A percentile compares a stretch with the other conserved stretches of the same genome.
These are phyloP conservation scores for Boletus reticuloceps DNA, from an alignment of 768 basidiomycete species.

Conservation along the genomic window DNA sequence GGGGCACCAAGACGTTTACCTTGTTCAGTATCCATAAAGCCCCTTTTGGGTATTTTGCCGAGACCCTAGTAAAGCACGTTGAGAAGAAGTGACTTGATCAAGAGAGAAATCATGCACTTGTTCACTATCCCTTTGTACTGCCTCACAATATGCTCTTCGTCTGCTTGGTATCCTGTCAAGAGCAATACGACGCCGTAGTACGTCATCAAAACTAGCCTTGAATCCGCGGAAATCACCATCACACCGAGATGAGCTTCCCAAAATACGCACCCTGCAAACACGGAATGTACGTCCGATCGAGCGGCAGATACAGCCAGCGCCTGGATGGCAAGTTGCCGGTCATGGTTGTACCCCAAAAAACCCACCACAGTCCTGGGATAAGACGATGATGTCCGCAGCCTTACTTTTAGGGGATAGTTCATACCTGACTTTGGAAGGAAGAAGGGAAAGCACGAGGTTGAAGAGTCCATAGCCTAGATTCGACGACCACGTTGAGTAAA, in stretches of 20 bases:
- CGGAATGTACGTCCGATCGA: constrained; percentile 67
- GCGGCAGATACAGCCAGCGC: constrained; percentile 68
- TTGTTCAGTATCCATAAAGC: constrained; percentile 74
- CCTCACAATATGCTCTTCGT: constrained; percentile 59
- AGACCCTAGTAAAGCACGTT: constrained; percentile 41
- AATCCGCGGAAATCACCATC: background rate
- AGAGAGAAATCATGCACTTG: constrained; percentile 39
- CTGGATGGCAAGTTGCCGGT: constrained; percentile 63
- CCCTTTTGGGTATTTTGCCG: constrained; percentile 59
- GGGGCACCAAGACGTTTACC: constrained; percentile 34
- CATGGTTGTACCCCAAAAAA: constrained; percentile 73
- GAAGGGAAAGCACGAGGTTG: constrained; percentile 74
- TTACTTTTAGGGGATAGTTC: constrained; percentile 11
- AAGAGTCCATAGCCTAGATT: constrained; percentile 58
- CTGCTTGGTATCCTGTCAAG: constrained; percentile 72
- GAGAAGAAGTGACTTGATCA: background rate
- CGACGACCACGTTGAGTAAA: background rate
- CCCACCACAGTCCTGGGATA: constrained; percentile 62
- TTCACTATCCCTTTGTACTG: constrained; percentile 67
- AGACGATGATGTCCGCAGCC: background rate
- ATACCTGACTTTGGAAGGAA: constrained; percentile 70
- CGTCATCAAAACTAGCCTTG: constrained; percentile 75
- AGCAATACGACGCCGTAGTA: constrained; percentile 73
- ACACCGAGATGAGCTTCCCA: background rate
- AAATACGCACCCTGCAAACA: constrained; percentile 65